A percentile compares a stretch with the other conserved stretches of the same genome.
These are phyloP conservation scores for Aspergillus biplanus DNA, from an alignment of 495 filamentous ascomycete species.

Conservation along the genomic window DNA sequence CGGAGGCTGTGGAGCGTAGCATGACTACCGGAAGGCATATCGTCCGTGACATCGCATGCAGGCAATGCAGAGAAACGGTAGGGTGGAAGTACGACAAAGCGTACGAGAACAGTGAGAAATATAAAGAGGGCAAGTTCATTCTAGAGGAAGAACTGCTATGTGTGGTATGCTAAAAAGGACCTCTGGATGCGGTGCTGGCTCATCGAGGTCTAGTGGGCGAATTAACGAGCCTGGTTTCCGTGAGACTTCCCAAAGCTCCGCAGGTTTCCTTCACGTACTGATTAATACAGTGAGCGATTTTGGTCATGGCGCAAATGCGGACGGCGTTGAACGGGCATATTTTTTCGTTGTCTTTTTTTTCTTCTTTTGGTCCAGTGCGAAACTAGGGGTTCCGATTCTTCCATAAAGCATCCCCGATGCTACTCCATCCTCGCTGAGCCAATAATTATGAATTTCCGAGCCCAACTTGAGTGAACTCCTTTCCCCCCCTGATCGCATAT, in stretches of 20 bases:
- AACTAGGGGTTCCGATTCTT: conserved; percentile 2
- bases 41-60: conserved; percentile 88
- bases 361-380: conserved; percentile 10
- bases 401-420: conserved; percentile 5
- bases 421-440: conserved; percentile 6
- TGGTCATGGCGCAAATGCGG: conserved; percentile 19
- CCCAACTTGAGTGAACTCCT: neutral
- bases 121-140: conserved; percentile 98
- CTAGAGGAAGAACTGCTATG: conserved; percentile 91
- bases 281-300: conserved; percentile 27
- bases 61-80: conserved; percentile 87
- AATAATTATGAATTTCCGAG: neutral
- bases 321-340: conserved; percentile 48
- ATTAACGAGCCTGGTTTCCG: conserved; percentile 4
- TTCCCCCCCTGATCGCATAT: conserved; percentile 8
- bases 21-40: conserved; percentile 98
- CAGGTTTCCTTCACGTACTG: conserved; percentile 20
- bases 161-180: conserved; percentile 59
- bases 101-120: conserved; percentile 88
- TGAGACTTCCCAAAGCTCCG: conserved; percentile 13
- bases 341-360: conserved; percentile 20
- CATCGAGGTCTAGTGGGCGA: conserved; percentile 9
- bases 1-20: conserved; percentile 85
- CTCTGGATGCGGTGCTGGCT: neutral
- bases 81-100: conserved; percentile 99